Conservation (phyloP, 2,329 filamentous ascomycete genomes). For the Calonectria montana region DNA sequence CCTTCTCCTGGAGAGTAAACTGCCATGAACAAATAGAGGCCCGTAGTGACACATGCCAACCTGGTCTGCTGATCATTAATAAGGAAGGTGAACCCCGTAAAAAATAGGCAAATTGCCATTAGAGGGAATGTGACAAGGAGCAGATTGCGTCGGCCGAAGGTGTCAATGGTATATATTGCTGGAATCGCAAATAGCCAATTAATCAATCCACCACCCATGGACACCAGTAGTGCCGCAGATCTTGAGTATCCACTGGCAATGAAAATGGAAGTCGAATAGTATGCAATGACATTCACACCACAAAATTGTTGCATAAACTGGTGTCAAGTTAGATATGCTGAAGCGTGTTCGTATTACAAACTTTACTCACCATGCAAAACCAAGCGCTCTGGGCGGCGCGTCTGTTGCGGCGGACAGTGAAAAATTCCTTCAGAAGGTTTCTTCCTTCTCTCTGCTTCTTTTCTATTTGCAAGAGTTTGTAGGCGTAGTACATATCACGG, state of each 20-base stretch:
- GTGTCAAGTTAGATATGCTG: background rate
- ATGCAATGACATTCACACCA: constrained; percentile 46
- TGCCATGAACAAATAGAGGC: constrained; percentile 50
- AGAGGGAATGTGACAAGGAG: constrained; percentile 47
- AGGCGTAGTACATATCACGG: constrained; percentile 62
- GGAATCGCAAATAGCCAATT: constrained; percentile 60
- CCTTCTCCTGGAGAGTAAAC: constrained; percentile 51
- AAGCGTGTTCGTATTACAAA: background rate
- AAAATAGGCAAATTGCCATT: constrained; percentile 44
- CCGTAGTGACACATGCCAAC: constrained; percentile 45
- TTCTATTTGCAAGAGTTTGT: constrained; percentile 48
- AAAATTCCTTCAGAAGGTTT: constrained; percentile 43
- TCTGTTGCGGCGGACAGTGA: constrained; percentile 45
- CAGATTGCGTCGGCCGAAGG: constrained; percentile 62
- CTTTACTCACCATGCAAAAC: constrained; percentile 43
- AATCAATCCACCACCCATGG: constrained; percentile 53
- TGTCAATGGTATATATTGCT: constrained; percentile 56
- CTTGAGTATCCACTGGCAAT: constrained; percentile 39
- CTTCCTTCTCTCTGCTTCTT: constrained; percentile 37
- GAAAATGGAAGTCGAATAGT: constrained; percentile 46
- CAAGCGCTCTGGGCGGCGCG: constrained; percentile 47
- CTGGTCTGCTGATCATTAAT: constrained; percentile 32
- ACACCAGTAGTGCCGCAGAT: constrained; percentile 45
- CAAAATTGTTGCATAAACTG: constrained; percentile 50
- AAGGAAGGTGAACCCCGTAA: constrained; percentile 43